Evolutionary conservation across 2,329 filamentous ascomycete genomes (phyloP).

Genomic region (Epichloe gansuensis): DNA sequence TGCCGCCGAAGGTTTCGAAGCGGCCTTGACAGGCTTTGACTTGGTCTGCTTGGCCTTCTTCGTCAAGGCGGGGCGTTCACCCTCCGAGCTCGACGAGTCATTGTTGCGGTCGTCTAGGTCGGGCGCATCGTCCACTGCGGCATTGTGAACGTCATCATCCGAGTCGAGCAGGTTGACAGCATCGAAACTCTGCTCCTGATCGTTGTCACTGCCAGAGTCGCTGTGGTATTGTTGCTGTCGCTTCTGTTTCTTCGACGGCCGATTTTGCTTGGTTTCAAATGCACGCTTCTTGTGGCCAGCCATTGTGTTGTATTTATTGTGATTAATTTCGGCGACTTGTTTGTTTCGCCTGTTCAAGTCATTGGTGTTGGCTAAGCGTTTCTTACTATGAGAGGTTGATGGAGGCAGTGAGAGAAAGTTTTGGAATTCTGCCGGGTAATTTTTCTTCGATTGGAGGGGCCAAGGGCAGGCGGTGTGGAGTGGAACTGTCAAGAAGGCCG

Average conservation of each 20-base stretch:
- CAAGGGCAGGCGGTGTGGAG: conserved; percentile 8
- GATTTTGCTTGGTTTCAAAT: conserved; percentile 18
- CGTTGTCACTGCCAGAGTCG: conserved; percentile 30
- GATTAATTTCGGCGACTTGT: conserved; percentile 4
- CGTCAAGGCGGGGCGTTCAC: conserved; percentile 14
- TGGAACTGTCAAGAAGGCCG: no score
- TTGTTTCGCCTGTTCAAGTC: background rate
- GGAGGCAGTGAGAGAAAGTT: conserved; percentile 2
- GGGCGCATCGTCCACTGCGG: conserved; percentile 35
- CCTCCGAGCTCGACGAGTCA: conserved; percentile 23
- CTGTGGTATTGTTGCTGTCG: conserved; percentile 35
- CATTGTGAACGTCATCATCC: conserved; percentile 44
- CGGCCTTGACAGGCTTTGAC: conserved; percentile 11
- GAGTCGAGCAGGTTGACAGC: conserved; percentile 43
- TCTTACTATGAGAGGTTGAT: background rate
- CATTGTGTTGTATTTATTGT: conserved; percentile 14
- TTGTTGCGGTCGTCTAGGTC: background rate
- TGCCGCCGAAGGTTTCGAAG: background rate
- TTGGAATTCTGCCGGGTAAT: conserved; percentile 10
- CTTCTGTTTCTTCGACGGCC: conserved; percentile 42
- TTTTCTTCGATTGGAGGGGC: conserved; percentile 6
- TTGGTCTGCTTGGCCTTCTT: conserved; percentile 13
- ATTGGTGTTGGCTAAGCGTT: background rate
- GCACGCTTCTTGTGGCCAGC: conserved; percentile 23
- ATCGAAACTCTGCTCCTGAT: conserved; percentile 30